Percentiles rank a stretch among this genome's conserved stretches.
These are phyloP conservation scores for Beauveria varroae DNA, from an alignment of 2,329 filamentous ascomycete genomes.

Conservation along the genomic window DNA sequence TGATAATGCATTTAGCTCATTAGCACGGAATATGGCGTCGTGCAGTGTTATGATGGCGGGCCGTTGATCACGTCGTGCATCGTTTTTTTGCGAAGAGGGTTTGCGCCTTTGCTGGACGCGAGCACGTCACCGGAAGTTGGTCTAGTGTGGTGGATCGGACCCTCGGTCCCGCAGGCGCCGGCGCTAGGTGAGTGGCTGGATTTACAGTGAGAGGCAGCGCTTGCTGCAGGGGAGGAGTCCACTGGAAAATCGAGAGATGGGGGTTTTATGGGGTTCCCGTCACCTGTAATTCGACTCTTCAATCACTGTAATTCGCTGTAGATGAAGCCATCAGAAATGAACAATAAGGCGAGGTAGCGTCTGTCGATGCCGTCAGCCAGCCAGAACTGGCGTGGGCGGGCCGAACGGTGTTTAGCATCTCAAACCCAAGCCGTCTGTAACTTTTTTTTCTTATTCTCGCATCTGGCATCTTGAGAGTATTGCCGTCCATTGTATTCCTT, in stretches of 20 bases:
- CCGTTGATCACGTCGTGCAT: conserved; percentile 4
- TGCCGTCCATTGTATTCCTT: not conserved
- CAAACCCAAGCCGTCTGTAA: not conserved
- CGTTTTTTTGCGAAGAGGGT: not conserved
- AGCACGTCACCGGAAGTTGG: conserved; percentile 10
- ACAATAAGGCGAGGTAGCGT: not conserved
- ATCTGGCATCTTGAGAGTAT: not conserved
- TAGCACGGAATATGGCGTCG: conserved; percentile 1
- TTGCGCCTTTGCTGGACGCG: conserved; percentile 8
- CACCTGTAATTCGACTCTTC: not conserved
- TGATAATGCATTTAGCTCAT: conserved; percentile 1
- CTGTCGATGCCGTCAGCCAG: conserved; percentile 1
- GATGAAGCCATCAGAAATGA: not conserved
- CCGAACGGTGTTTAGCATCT: conserved; percentile 5
- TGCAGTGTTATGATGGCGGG: not conserved
- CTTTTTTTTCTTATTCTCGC: not conserved
- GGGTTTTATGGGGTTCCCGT: not conserved
- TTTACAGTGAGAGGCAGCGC: not conserved
- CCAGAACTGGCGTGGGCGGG: not conserved
- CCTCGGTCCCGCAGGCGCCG: conserved; percentile 6
- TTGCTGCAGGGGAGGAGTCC: not conserved
- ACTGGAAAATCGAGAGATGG: not conserved
- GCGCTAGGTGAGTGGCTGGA: conserved; percentile 8
- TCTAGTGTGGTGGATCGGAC: conserved; percentile 12
- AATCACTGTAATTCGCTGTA: not conserved